Conservation (phyloP, 176 grass and related monocot genomes). For the Metroxylon sagu region DNA sequence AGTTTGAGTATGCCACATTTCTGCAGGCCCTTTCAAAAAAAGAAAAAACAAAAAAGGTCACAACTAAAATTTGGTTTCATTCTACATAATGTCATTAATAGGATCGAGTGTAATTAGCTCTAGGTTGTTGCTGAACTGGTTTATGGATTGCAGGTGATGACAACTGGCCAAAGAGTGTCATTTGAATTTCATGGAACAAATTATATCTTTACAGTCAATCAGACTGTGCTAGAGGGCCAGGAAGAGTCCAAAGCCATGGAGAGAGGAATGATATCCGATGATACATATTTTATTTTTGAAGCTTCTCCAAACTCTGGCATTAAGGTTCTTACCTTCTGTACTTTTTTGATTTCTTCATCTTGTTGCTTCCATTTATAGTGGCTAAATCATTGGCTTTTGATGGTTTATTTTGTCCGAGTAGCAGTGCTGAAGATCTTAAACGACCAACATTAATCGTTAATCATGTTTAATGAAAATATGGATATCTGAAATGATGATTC, state of each 20-base stretch:
- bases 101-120: too few relatives aligned
- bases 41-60: too few relatives aligned
- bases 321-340: slow-evolving; percentile 48
- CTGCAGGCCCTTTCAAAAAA: too few relatives aligned
- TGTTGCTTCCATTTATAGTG: too few relatives aligned
- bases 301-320: slow-evolving; percentile 88
- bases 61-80: too few relatives aligned
- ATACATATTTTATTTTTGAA: slow-evolving; percentile 96
- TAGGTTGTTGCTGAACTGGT: too few relatives aligned
- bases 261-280: slow-evolving; percentile 70
- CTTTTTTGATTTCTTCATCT: neutral
- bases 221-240: slow-evolving; percentile 84
- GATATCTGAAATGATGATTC: slow-evolving; percentile 9
- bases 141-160: slow-evolving; percentile 50
- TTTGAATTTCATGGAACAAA: slow-evolving; percentile 99
- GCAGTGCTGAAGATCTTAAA: too few relatives aligned
- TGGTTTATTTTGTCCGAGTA: too few relatives aligned
- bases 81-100: too few relatives aligned
- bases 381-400: too few relatives aligned
- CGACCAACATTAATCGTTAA: neutral
- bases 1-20: too few relatives aligned
- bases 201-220: slow-evolving; percentile 85
- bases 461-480: neutral
- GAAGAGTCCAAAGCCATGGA: slow-evolving; percentile 63
- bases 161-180: slow-evolving; percentile 70